Base-by-base conservation (phyloP, 192 early-diverging fungal genomes). In the Entomortierella chlamydospora region DNA sequence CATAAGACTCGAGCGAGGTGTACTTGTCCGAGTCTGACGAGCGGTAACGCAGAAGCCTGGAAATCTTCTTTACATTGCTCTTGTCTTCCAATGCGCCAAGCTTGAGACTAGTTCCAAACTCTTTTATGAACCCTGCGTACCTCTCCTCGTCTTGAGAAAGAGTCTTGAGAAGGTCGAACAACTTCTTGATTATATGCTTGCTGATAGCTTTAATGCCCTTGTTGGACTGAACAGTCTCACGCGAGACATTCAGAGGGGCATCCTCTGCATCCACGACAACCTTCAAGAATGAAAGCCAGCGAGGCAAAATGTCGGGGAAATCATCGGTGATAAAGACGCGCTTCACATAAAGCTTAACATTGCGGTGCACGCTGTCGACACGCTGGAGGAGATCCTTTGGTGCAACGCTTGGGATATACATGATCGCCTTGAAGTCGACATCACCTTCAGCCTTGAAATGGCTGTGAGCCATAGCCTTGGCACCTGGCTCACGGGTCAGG, bases 291-390 rank as follows among this genome's bases (percentile, higher is more conserved):
- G 86, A 85, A 26, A 99, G 87, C 90, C 91, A 99, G 62, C 91
- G 88, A 50, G 98, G 97, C 61, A 99, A 81, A 58, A 99, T 92
- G 39, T 94, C 93, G 18, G 64, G 34, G 42, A 92, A 86, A 37
- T 98, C 97, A 56, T 98, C 95, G 57, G 97, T 98, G 70, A 99
- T 98, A 81, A 99, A 97, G 15, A 99, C 96, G 56, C 95, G 91
- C 70, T 94, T 91, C 56, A 98, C 97, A 86, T 95, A 99, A 57
- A 99, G 87, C 83, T 94, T 96, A 65, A 99, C 86, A 57, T 93
- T 97, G 41, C 62, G 57, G 13, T 70, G 56, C 22, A 34, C 63
- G 23, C 88, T 77, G 68, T 90, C 85, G 39, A 80, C 54, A 42
- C 81, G 71, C 86, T 90, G 78, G 68, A 87, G 85, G 56, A 90